Evolutionary conservation across 2,329 filamentous ascomycete genomes (phyloP), one percentile per base, ranked within the genome.

Genomic region (Calonectria multiphialidica): DNA sequence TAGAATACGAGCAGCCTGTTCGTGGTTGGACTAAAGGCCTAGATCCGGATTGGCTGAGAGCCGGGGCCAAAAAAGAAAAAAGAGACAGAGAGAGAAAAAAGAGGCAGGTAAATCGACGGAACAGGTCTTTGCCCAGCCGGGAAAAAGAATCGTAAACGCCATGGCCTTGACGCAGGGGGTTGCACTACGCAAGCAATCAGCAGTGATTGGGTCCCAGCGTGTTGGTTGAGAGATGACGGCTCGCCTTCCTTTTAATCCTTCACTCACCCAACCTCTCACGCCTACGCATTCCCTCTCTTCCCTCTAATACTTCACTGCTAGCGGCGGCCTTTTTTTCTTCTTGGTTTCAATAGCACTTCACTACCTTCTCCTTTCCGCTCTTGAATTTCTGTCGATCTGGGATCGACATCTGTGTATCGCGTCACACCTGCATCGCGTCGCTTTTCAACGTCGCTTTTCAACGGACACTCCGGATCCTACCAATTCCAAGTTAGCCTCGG

Each of bases 361-460:
- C 16, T 49, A n/a, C 35, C 25, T 33, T 55, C n/a, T 25, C 66
- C 25, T 70, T 49, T 55, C n/a, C n/a, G 35, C 40, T 16, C 57
- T 62, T 62, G 10, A 37, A 13, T 47, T 49, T 18, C 21, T 13
- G 47, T 62, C 62, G 63, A 72, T 72, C 63, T 71, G 67, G 18
- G 55, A 64, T 72, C 30, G 71, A 45, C 62, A 28, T 21, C 65
- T 61, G 69, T 62, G 37, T 45, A 72, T 37, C 30, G 7, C 30
- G 18, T 15, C 62, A 28, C 45, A 49, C 55, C 42, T 40, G 28
- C 44, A 23, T 50, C 16, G 15, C 35, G 8, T 66, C 50, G 28
- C 62, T 9, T 28, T 72, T 25, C 2, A 21, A 2, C 50, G 44
- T 66, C 50, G 28, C 62, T 9, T 28, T 72, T 25, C 2, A 21